Conservation (phyloP, 2,329 filamentous ascomycete genomes). For the Fusarium mangiferae region DNA sequence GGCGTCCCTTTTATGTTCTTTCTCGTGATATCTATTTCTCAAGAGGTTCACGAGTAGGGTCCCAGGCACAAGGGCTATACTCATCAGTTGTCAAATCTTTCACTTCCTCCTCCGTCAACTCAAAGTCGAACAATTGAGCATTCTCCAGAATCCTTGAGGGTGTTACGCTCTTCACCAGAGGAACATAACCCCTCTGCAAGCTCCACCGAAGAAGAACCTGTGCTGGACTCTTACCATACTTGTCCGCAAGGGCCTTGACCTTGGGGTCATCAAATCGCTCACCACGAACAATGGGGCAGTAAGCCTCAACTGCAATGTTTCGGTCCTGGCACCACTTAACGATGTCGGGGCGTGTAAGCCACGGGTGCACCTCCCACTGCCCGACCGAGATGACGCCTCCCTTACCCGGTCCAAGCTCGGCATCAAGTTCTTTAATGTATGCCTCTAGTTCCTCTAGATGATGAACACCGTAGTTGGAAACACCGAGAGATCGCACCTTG, state of each 20-base stretch:
- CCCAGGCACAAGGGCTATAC: conserved; percentile 67
- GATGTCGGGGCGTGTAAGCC: conserved; percentile 83
- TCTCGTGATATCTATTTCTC: conserved; percentile 48
- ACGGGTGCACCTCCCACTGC: conserved; percentile 92
- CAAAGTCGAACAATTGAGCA: conserved; percentile 64
- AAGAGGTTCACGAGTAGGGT: conserved; percentile 61
- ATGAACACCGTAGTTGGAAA: conserved; percentile 74
- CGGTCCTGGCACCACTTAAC: conserved; percentile 77
- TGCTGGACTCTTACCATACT: conserved; percentile 77
- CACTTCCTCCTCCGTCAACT: conserved; percentile 64
- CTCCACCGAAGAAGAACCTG: conserved; percentile 86
- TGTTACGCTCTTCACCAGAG: conserved; percentile 79
- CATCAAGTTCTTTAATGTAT: conserved; percentile 70
- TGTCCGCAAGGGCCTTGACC: conserved; percentile 72
- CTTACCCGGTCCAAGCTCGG: conserved; percentile 68
- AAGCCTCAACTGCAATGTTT: conserved; percentile 71
- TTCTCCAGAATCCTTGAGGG: conserved; percentile 75
- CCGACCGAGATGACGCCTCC: conserved; percentile 82
- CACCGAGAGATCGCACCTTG: conserved; percentile 69
- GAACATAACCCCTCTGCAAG: conserved; percentile 80
- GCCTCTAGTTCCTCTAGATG: conserved; percentile 69
- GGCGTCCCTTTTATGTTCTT: neutral
- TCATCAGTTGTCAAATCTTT: conserved; percentile 60
- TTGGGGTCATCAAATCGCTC: conserved; percentile 76
- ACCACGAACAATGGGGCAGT: conserved; percentile 71